These are phyloP conservation scores for Vaccinium darrowii DNA, from an alignment of 148 eudicot species.

Conservation along the genomic window DNA sequence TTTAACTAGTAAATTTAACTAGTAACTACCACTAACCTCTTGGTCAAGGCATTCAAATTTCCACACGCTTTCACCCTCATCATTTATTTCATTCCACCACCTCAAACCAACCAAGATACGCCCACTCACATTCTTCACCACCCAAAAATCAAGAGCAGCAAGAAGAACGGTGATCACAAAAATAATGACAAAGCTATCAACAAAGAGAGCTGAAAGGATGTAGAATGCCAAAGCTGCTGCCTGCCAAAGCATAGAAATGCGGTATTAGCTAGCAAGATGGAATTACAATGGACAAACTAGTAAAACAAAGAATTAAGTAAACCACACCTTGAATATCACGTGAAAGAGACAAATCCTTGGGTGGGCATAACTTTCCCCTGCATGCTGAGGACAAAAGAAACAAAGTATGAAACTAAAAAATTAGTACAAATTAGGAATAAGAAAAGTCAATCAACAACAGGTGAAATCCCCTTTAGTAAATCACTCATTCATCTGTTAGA, in stretches of 20 bases:
- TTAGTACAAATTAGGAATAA: background rate
- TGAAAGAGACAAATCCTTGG: conserved; percentile 91
- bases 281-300: background rate
- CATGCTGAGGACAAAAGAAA: conserved; percentile 44
- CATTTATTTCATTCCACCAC: conserved; percentile 99
- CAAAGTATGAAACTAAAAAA: background rate
- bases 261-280: conserved; percentile 3
- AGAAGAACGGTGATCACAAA: conserved; percentile 94
- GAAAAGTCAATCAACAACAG: background rate
- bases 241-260: conserved; percentile 38
- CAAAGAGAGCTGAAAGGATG: conserved; percentile 83
- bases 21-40: conserved; percentile 59
- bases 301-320: background rate
- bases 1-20: background rate
- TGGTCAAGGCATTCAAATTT: conserved; percentile 97
- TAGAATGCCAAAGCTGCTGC: conserved; percentile 92
- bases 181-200: conserved; percentile 82
- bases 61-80: conserved; percentile 96
- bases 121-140: conserved; percentile 98
- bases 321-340: conserved; percentile 79
- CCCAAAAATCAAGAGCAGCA: conserved; percentile 97
- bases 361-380: conserved; percentile 77
- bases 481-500: background rate
- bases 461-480: background rate
- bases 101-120: conserved; percentile 93